Base-by-base conservation (phyloP, 2,329 filamentous ascomycete genomes). In the Phaeomoniella chlamydospora region DNA sequence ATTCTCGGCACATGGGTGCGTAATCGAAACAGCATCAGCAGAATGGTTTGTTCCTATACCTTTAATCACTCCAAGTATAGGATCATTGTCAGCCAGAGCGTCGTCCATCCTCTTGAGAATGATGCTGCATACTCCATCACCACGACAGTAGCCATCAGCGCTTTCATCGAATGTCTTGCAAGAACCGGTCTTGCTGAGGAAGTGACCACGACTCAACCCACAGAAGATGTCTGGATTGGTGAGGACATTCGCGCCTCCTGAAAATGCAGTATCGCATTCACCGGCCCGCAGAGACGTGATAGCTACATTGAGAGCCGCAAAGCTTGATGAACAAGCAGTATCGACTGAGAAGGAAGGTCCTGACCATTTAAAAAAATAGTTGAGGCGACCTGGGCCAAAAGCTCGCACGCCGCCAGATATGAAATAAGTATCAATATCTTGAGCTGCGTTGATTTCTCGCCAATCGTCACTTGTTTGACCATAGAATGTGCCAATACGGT, bases 121-220 rank as follows among this genome's bases (percentile, higher is more conserved):
- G 34, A 90, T 68, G 0, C 78, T 77, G 2, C 76, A 82, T 41
- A 80, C 79, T 13, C 73, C 77, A 46, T 90, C 83, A 37, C 75
- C 81, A 51, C 83, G 76, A 58, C 82, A 88, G 57, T 90, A 88
- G 2, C 83, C 83, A 56, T 87, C 80, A 2, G 83, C 83, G 26
- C 69, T 73, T 43, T 84, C 77, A 54, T 88, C 82, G 50, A 84
- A 90, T 0, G 82, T 84, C 49, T 84, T 82, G 57, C 81, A 87
- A 42, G 74, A 71, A 5, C 81, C 80, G 36, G 72, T 81, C 59
- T 79, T 79, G 18, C 80, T 83, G 45, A 88, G 60, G 58, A 88
- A 87, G 48, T 84, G 78, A 10, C 80, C 82, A 45, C 80, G 74
- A 50, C 76, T 80, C 5, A 88, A 63, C 45, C 79, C 80, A 9